These are phyloP conservation scores for Chaetomium strumarium DNA, from an alignment of 2,329 filamentous ascomycete species.

Conservation along the genomic window DNA sequence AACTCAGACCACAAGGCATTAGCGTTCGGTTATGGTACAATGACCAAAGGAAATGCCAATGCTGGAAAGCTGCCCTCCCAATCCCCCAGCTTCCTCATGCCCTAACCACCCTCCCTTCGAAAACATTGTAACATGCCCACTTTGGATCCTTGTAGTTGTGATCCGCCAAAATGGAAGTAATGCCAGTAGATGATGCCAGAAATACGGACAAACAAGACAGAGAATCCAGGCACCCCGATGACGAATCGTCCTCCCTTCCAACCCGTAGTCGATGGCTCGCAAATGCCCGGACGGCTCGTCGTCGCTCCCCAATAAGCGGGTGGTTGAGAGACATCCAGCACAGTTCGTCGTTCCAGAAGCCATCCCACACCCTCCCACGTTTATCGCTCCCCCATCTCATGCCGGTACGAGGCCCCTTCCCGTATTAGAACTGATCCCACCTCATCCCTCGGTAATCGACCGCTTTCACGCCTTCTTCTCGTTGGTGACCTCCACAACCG, in stretches of 20 bases:
- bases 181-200: no score
- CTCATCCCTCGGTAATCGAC: background rate
- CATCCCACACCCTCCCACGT: background rate
- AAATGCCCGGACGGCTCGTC: no score
- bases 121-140: background rate
- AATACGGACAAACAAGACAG: no score
- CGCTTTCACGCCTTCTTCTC: constrained; percentile 32
- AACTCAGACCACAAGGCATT: no score
- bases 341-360: no score
- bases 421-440: background rate
- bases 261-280: no score
- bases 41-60: background rate
- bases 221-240: no score
- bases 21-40: background rate
- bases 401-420: background rate
- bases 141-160: background rate
- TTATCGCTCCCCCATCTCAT: background rate
- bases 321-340: no score
- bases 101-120: background rate
- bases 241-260: no score
- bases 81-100: background rate
- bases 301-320: no score
- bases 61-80: background rate
- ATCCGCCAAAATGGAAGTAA: no score
- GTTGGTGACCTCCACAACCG: constrained; percentile 27